Evolutionary conservation across 768 basidiomycete genomes (phyloP), one percentile per base, ranked within the genome.

Genomic region (Chalciporus piperatus): DNA sequence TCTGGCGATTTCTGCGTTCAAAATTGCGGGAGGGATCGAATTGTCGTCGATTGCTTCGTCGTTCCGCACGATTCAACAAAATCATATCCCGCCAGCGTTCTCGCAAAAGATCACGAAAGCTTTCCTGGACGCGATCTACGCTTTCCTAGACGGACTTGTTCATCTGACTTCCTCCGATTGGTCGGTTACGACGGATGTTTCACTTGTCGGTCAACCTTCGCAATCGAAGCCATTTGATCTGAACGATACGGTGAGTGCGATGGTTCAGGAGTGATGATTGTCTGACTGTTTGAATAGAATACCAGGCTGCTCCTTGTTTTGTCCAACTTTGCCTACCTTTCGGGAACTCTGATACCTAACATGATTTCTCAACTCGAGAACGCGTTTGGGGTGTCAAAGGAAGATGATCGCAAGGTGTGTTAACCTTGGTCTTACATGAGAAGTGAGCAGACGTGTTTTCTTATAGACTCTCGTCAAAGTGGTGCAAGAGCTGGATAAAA

Each of bases 231-330:
- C 54, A 14, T 65, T 87, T 30, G 83, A 91, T 61, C 68, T 88
- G 37, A 75, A 73, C 35, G 78, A 89, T 57, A 71, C 76, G 30
- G 89, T 90, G 67, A 54, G 81, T 73, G 27, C 6, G 14, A 41
- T 17, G 14, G 20, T 19, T 48, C 39, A 1, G 12, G 12, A 13
- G 17, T 37, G 33, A 39, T 6, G 6, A 9, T n/a, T 17, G 17
- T 44, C 53, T 61, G 19, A 51, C 9, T 11, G 7, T 28, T 48
- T 43, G 47, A 39, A n/a, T 55, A 97, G 95, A 89, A 96, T 63
- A 88, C 80, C 13, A 83, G 96, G 41, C 76, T 95, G 41, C 77
- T 99, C 14, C 74, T 98, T 37, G 92, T 97, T 38, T 76, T 98
- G 28, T 91, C 92, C 14, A 98, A 98, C 66, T 84, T 98, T 58